phyloP scores from a whole-genome alignment of 768 basidiomycete species.

The Psilocybe cyanescens region DNA sequence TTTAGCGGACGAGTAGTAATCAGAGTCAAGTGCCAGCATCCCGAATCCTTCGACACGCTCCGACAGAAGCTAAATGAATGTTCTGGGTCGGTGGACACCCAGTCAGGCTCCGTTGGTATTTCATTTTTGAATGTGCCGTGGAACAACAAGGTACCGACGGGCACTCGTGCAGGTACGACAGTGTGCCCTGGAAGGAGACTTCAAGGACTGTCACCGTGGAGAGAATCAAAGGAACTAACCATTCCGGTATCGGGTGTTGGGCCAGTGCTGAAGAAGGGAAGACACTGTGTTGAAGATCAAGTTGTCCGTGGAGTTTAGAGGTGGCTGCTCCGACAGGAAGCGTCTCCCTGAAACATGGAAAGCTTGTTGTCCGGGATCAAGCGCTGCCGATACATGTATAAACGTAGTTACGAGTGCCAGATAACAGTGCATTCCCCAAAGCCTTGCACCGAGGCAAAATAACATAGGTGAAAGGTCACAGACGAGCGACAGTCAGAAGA shows the following conservation, averaged over 20 bases:
- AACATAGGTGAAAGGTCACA: too few relatives aligned
- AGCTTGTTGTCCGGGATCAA: too few relatives aligned
- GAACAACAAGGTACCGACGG: slow-evolving; percentile 39
- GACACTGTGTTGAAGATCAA: slow-evolving; percentile 36
- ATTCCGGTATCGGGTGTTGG: slow-evolving; percentile 49
- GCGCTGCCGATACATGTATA: too few relatives aligned
- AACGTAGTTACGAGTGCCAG: too few relatives aligned
- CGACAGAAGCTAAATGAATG: slow-evolving; percentile 43
- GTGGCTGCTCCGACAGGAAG: too few relatives aligned
- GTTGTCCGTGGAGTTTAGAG: slow-evolving; percentile 27
- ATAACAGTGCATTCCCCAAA: too few relatives aligned
- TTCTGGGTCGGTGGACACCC: slow-evolving; percentile 42
- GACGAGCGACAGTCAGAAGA: too few relatives aligned
- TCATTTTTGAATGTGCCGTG: slow-evolving; percentile 34
- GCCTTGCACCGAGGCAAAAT: too few relatives aligned
- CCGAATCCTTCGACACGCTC: slow-evolving; percentile 9
- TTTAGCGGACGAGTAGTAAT: slow-evolving; percentile 41
- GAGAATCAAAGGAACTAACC: slow-evolving; percentile 25
- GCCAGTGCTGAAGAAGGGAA: slow-evolving; percentile 45
- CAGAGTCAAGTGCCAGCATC: slow-evolving; percentile 46
- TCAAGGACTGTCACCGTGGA: neutral
- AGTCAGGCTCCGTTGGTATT: slow-evolving; percentile 36
- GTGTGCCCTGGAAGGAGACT: slow-evolving; percentile 31
- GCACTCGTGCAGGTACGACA: slow-evolving; percentile 35
- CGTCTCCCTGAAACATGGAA: too few relatives aligned